These are phyloP conservation scores for Exserohilum rostratum DNA, from an alignment of 2,329 filamentous ascomycete genomes.

Conservation along the genomic window DNA sequence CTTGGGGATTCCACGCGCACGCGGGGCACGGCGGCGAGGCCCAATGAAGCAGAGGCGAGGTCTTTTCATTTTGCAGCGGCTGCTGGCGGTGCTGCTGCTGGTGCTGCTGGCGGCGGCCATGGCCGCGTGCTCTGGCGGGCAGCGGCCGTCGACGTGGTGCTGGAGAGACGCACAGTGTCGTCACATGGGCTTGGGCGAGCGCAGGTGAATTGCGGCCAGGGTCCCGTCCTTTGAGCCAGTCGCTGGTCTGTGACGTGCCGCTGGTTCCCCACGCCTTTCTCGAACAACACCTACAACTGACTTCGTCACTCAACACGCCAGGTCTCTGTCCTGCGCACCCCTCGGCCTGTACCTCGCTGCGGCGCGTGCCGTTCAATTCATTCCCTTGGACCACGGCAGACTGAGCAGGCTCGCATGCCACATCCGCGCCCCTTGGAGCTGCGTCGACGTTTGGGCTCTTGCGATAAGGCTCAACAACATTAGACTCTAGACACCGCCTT, in stretches of 20 bases:
- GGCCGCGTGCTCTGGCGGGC: background rate
- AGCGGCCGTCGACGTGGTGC: too few relatives aligned
- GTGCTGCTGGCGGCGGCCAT: background rate
- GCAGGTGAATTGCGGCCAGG: slow-evolving; percentile 26
- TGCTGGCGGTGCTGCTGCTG: too few relatives aligned
- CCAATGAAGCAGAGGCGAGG: background rate
- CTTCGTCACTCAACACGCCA: slow-evolving; percentile 33
- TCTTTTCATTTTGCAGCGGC: too few relatives aligned
- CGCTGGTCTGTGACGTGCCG: slow-evolving; percentile 19
- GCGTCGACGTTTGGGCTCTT: slow-evolving; percentile 17
- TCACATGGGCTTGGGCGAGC: slow-evolving; percentile 13
- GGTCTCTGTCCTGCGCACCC: slow-evolving; percentile 18
- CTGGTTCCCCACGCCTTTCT: slow-evolving; percentile 26
- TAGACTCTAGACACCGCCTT: slow-evolving; percentile 19
- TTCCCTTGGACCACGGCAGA: slow-evolving; percentile 49
- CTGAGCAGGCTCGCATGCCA: slow-evolving; percentile 33
- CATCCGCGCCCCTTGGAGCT: slow-evolving; percentile 27
- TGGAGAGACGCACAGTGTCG: slow-evolving; percentile 10
- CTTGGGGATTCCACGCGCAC: background rate
- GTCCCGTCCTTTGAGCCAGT: slow-evolving; percentile 23
- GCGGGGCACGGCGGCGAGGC: slow-evolving; percentile 7
- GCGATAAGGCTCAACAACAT: slow-evolving; percentile 35
- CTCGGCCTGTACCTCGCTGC: slow-evolving; percentile 11
- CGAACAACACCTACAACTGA: slow-evolving; percentile 23
- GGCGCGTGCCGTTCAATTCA: slow-evolving; percentile 52